Conservation (phyloP, 306 rosid species). For the Trifolium fragiferum region DNA sequence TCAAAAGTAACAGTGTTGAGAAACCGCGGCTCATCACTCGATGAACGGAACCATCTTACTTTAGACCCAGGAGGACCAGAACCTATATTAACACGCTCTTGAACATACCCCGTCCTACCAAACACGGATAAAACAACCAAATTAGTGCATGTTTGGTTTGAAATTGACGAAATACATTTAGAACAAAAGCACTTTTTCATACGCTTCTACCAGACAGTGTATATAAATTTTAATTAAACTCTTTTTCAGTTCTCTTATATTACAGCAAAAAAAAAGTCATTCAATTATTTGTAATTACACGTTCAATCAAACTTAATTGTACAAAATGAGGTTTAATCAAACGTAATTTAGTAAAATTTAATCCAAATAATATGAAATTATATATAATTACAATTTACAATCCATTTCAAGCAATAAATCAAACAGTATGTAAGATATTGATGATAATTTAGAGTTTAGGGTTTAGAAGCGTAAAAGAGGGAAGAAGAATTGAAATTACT, state of each 20-base stretch:
- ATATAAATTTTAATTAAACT: no score
- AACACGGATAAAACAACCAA: background rate
- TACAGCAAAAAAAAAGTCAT: no score
- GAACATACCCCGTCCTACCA: slow-evolving; percentile 86
- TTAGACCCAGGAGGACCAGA: slow-evolving; percentile 95
- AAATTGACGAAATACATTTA: background rate
- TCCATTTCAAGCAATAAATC: no score
- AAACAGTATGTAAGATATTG: background rate
- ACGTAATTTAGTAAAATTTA: no score
- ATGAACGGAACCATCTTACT: slow-evolving; percentile 87
- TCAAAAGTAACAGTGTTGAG: slow-evolving; percentile 84
- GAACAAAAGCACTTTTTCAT: background rate
- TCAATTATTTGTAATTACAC: no score
- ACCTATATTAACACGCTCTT: slow-evolving; percentile 86
- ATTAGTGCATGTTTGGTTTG: background rate
- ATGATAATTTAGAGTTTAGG: slow-evolving; percentile 25
- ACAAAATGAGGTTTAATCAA: no score
- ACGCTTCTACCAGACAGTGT: no score
- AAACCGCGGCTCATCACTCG: slow-evolving; percentile 75
- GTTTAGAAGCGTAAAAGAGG: slow-evolving; percentile 39
- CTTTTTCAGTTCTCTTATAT: no score
- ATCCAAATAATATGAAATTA: no score
- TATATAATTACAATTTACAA: no score
- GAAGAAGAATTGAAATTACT: slow-evolving; percentile 49
- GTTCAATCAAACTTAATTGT: no score